Evolutionary conservation across 2,329 filamentous ascomycete genomes (phyloP), one percentile per base, ranked within the genome.

Genomic region (Ophiognomonia clavigignenti-juglandacearum): DNA sequence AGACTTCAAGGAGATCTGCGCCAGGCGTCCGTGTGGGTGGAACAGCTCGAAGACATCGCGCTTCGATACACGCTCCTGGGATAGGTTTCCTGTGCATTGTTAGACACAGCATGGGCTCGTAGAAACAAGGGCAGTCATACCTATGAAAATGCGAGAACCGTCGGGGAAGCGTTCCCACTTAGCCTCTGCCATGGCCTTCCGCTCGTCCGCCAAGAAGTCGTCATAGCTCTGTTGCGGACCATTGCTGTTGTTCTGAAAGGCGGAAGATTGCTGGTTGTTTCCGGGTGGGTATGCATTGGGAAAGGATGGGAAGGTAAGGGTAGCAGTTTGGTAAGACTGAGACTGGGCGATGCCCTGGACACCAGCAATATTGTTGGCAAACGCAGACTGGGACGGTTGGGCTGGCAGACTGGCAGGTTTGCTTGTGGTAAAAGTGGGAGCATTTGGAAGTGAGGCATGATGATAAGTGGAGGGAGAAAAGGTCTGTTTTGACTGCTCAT

Each of bases 1-100:
- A 55, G 93, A 90, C 66, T 97, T 97, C 57, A 97, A 88, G 1
- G 90, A 95, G 51, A 97, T 93, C 63, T 98, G 93, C 2, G 91
- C 92, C 39, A 98, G 73, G 52, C 84, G 85, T 45, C 93, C 93
- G 62, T 89, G 91, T 48, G 77, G 78, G 61, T 90, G 83, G 62
- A 98, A 97, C 16, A 92, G 77, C 61, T 95, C 86, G 67, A 96
- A 97, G 8, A 97, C 82, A 65, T 97, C 91, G 55, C 86, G 82
- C 67, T 97, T 97, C 6, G 88, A 93, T 13, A 96, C 91, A 61
- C 91, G 85, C 63, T 97, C 92, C 44, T 87, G 92, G 2, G 90
- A 91, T 10, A 98, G 75, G 62, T 97, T 98, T 45, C 91, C 90
- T 88, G 61, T 9, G 26, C 26, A 16, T 6, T 19, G 50, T 52